Base-by-base conservation (phyloP, 2,329 filamentous ascomycete species). In the Phyllosticta citribraziliensis region DNA sequence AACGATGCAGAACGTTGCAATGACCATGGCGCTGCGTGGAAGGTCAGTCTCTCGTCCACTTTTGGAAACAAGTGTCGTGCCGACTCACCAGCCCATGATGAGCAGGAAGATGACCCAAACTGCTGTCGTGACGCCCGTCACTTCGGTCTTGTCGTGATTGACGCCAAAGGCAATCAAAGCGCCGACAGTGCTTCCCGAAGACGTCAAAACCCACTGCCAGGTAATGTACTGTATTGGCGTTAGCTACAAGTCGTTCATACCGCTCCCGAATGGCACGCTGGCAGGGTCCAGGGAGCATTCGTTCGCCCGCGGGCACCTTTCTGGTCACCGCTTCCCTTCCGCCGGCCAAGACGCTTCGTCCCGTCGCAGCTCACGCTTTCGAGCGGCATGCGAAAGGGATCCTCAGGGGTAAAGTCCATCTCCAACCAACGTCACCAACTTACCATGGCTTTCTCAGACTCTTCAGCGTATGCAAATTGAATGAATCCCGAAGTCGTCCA, bases 1-100 rank as follows among this genome's bases (percentile, higher is more conserved):
- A 35, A 66, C 63, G 54, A 65, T 55, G 19, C 57, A 20, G n/a
- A 63, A 56, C 10, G 57, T 27, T n/a, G 51, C 57, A 14, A 66
- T 62, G 3, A 58, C 40, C 14, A 66, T 65, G 20, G 64, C 63
- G 50, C 58, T 24, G 55, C 62, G 63, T 35, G 65, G 64, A 60
- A 66, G 55, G 51, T 47, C 14, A 47, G 40, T n/a, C 6, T n/a
- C 27, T 47, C 0, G 40, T 8, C 14, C 12, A 47, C 17, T 1
- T n/a, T 4, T 14, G 40, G 35, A 5, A 5, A 8, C 35, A 8
- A 14, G 3, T 47, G 12, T 4, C 4, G 6, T 8, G 2, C 22
- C 17, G 6, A 47, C 17, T 47, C 17, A 47, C 40, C 40, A 47
- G 40, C 40, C 40, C 40, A 47, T 47, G 6, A 47, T 47, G 40